These are phyloP conservation scores for Stevia rebaudiana DNA, from an alignment of 140 eudicot species.

Conservation along the genomic window DNA sequence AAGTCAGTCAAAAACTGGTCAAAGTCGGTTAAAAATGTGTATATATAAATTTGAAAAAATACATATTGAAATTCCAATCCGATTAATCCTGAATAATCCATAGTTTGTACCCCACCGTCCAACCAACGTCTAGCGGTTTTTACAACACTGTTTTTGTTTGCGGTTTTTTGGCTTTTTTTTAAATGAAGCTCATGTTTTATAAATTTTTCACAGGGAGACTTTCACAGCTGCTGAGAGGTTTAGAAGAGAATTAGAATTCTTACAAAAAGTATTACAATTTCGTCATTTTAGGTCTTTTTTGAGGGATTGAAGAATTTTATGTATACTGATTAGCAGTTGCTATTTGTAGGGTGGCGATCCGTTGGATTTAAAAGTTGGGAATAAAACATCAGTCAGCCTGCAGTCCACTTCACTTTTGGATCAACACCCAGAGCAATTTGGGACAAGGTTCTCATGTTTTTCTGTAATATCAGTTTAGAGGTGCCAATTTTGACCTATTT, in stretches of 20 bases:
- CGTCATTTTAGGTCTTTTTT: slow-evolving; percentile 5
- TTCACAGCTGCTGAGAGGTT: slow-evolving; percentile 60
- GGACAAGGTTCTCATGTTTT: slow-evolving; percentile 51
- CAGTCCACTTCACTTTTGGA: slow-evolving; percentile 80
- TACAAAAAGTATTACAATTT: slow-evolving; percentile 60
- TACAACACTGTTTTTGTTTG: too few species aligned
- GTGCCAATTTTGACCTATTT: slow-evolving; percentile 6
- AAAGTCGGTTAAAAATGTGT: too few species aligned
- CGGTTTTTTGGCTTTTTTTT: background rate
- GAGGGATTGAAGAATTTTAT: background rate
- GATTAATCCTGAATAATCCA: too few species aligned
- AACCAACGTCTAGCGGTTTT: too few species aligned
- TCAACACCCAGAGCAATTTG: slow-evolving; percentile 58
- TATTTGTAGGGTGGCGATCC: slow-evolving; percentile 90
- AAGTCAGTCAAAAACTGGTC: too few species aligned
- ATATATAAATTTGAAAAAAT: too few species aligned
- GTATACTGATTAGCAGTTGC: slow-evolving; percentile 17
- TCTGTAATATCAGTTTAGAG: background rate
- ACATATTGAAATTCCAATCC: too few species aligned
- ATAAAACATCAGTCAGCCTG: slow-evolving; percentile 64
- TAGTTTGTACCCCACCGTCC: too few species aligned
- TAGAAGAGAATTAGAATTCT: slow-evolving; percentile 85
- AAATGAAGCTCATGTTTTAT: slow-evolving; percentile 9
- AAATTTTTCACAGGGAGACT: slow-evolving; percentile 54
- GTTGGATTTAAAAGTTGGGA: slow-evolving; percentile 54